phyloP scores from a whole-genome alignment of 2,329 filamentous ascomycete genomes.

The Calonectria pseudoreteaudii region DNA sequence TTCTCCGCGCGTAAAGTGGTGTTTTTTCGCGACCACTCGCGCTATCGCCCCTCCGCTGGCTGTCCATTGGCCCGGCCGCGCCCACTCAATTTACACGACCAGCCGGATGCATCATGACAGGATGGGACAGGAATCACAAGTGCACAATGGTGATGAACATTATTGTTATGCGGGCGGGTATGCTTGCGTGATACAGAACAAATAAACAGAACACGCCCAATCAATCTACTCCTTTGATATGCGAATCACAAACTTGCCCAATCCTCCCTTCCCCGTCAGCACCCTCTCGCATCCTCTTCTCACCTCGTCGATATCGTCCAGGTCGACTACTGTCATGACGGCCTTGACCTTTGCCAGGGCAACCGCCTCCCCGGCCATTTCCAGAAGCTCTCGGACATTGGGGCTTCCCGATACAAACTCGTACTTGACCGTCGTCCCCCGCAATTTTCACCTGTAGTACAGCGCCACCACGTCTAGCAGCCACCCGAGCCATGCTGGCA shows the following conservation, averaged over 20 bases:
- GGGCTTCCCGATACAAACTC: constrained; percentile 59
- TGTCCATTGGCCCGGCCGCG: not conserved
- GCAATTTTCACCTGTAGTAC: constrained; percentile 55
- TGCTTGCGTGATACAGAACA: not conserved
- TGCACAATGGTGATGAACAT: not conserved
- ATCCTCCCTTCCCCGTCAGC: constrained; percentile 38
- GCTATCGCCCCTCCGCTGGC: not conserved
- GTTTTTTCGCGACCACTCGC: constrained; percentile 14
- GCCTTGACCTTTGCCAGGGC: constrained; percentile 56
- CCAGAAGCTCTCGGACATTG: constrained; percentile 55
- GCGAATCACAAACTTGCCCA: constrained; percentile 45
- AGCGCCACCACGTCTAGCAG: constrained; percentile 50
- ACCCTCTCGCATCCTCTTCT: constrained; percentile 55
- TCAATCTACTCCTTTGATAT: constrained; percentile 21
- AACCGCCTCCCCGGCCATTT: constrained; percentile 54
- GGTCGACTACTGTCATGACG: constrained; percentile 54
- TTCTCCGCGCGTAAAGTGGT: constrained; percentile 25
- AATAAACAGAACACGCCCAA: not conserved
- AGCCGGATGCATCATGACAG: not conserved
- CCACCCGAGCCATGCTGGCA: constrained; percentile 54
- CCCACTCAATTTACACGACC: not conserved
- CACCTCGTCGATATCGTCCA: constrained; percentile 58
- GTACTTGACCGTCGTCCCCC: constrained; percentile 58
- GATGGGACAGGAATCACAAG: not conserved
- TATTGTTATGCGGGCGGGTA: not conserved